phyloP scores from a whole-genome alignment of 257 asterid species.

The Nicotiana undulata region DNA sequence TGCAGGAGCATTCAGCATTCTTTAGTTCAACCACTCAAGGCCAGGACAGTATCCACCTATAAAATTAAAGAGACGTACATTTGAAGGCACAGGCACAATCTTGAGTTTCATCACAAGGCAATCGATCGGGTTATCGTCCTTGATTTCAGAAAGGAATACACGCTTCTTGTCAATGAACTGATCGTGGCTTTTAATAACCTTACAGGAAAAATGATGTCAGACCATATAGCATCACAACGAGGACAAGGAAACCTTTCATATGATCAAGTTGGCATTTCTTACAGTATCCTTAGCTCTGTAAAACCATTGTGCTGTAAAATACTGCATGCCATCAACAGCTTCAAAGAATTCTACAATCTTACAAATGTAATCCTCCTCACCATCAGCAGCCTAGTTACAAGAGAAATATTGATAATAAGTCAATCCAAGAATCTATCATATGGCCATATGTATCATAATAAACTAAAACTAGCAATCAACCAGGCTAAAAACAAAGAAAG shows the following conservation, averaged over 20 bases:
- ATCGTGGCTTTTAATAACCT: conserved; percentile 28
- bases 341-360: conserved; percentile 35
- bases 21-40: background rate
- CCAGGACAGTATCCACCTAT: background rate
- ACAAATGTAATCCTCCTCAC: conserved; percentile 19
- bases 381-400: conserved; percentile 22
- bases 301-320: conserved; percentile 32
- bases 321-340: conserved; percentile 9
- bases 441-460: background rate
- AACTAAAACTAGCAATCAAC: no score
- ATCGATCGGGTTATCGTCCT: conserved; percentile 26
- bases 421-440: background rate
- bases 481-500: no score
- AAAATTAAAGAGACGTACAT: conserved; percentile 12
- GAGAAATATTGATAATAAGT: background rate
- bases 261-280: conserved; percentile 3
- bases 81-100: conserved; percentile 12
- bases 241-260: background rate
- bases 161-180: conserved; percentile 17
- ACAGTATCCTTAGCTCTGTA: conserved; percentile 41
- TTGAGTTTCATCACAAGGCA: conserved; percentile 18
- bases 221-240: background rate
- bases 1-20: conserved; percentile 14
- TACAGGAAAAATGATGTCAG: background rate
- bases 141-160: conserved; percentile 34